Conservation (phyloP, 2,329 filamentous ascomycete genomes). For the Metarhizium anisopliae region DNA sequence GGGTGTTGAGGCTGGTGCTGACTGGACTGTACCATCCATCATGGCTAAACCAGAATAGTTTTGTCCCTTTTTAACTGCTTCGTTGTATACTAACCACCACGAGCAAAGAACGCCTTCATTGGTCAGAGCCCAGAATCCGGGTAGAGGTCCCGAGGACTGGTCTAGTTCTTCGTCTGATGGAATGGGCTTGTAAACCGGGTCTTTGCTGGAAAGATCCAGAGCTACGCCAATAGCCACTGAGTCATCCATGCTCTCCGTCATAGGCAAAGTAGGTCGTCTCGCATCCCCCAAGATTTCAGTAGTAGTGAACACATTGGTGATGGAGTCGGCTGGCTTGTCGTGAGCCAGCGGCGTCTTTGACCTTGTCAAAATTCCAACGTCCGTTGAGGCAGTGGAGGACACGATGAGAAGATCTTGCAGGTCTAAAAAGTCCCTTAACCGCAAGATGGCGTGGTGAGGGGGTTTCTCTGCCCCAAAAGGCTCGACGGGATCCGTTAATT, state of each 20-base stretch:
- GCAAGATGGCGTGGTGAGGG: conserved; percentile 68
- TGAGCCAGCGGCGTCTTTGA: conserved; percentile 59
- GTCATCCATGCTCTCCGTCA: conserved; percentile 47
- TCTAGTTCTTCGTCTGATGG: conserved; percentile 67
- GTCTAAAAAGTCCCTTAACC: conserved; percentile 71
- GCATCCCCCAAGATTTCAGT: conserved; percentile 67
- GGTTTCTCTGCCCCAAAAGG: conserved; percentile 58
- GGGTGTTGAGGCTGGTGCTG: conserved; percentile 19
- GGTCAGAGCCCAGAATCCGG: conserved; percentile 76
- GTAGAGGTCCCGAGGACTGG: conserved; percentile 71
- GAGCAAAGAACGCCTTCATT: conserved; percentile 76
- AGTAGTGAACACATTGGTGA: conserved; percentile 62
- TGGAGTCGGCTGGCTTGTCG: conserved; percentile 48
- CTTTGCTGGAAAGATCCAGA: conserved; percentile 74
- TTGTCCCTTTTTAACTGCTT: conserved; percentile 67
- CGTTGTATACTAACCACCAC: conserved; percentile 91
- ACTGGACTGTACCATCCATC: conserved; percentile 27
- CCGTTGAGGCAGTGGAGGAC: conserved; percentile 68
- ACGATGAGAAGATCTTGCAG: conserved; percentile 76
- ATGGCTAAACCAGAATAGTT: conserved; percentile 62
- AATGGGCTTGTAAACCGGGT: conserved; percentile 71
- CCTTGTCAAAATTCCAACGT: conserved; percentile 70
- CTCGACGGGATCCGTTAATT: conserved; percentile 64
- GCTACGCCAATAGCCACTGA: conserved; percentile 76
- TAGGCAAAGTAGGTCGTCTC: conserved; percentile 64